Base-by-base conservation (phyloP, 257 asterid species). In the Rehmannia glutinosa region DNA sequence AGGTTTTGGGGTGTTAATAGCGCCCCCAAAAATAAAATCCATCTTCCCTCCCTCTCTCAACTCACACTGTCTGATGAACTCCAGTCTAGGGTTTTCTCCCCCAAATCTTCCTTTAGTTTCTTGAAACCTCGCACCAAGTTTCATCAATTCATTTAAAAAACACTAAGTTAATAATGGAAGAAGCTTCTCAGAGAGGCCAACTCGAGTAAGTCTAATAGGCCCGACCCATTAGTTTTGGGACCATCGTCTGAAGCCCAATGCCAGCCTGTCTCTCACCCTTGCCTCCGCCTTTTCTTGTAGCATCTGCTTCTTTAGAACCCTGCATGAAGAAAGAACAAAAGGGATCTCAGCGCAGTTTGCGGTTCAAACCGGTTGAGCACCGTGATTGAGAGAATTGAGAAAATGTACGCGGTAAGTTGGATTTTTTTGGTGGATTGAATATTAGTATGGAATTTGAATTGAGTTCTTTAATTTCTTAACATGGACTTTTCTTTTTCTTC, bases 311-410 rank as follows among this genome's bases (percentile, higher is more conserved):
- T 11, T 6, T 68, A 60, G 81, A 66, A 61, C 86, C 77, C 66
- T 64, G 67, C 46, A 62, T 45, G 23, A 88, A 78, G 58, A 71
- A 64, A 43, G 87, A 83, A 39, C 84, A 70, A 23, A 71, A 69
- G 19, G 96, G 79, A 41, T 16, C 77, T 19, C 73, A 72, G 83
- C 72, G 2, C 80, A 71, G 65, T n/a, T n/a, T n/a, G 86, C 81
- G 82, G 88, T 55, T 33, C 83, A 1, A 86, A 81, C 75, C 98
- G 96, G 1, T 72, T 91, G 86, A 88, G 80, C 74, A 84, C 80
- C 59, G 98, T 91, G 38, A 91, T 91, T 49, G 96, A 91, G 78
- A 83, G 83, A 66, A 91, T 88, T 56, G 98, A 91, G 77, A 86
- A 96, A 68, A 79, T 91, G 81, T 91, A 91, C 55, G 90, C 89